Evolutionary conservation across 441 rosid species (phyloP), one percentile per base, ranked within the genome.

Genomic region (Adansonia madagascariensis): DNA sequence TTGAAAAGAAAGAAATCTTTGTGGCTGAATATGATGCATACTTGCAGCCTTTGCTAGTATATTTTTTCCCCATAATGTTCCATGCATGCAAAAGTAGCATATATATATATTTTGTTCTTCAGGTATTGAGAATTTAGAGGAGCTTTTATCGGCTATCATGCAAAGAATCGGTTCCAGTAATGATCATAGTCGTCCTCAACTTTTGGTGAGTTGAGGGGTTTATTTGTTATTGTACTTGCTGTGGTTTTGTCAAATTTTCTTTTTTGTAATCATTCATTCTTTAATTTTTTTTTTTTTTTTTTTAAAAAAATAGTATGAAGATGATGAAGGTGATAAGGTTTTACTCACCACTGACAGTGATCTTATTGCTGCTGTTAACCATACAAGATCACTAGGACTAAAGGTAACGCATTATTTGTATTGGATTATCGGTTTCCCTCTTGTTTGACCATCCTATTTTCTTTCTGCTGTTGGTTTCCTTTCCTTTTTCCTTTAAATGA

Each of bases 321-420:
- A 95, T 65, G 98, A 93, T 56, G 98, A 95, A 85, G 91, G 97
- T 46, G 97, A 93, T 77, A 89, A 85, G 80, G 91, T 93, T 83
- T 77, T 89, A 71, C 86, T 93, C 31, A 76, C 89, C 64, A 80
- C 88, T 63, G 94, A 93, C 53, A 69, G 78, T 76, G 98, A 95
- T 86, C 93, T 95, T 76, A 78, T 83, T 76, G 84, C 88, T 82
- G 97, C 96, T 44, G 81, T 91, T 44, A 70, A 74, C 78, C 89
- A 91, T 62, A 90, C 94, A 24, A 87, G 91, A 86, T 87, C 93
- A 44, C 71, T 56, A 18, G 98, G 92, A 35, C 74, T 82, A 56
- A 94, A 91, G 92, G 96, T 91, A 79, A 77, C 46, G 24, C 27
- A 11, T 72, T n/a, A 0, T 53, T 7, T 20, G 18, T 43, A 5